Evolutionary conservation across 2,329 filamentous ascomycete species (phyloP).

Genomic region (Colletotrichum salicis): DNA sequence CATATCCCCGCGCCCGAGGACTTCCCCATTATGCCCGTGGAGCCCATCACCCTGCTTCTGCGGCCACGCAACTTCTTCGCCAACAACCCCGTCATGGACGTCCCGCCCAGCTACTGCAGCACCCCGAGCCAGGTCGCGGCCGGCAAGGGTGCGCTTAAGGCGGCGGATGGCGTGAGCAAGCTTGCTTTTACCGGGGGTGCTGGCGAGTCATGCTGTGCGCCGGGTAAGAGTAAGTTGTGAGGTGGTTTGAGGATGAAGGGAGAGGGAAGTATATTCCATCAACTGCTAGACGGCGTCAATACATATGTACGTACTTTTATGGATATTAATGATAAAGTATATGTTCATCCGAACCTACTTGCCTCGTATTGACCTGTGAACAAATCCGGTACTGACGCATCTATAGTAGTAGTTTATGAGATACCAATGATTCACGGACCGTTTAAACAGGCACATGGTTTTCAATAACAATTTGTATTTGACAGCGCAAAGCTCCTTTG

Average conservation of each 20-base stretch:
- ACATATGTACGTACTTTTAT: too few species aligned
- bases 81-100: conserved; percentile 82
- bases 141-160: conserved; percentile 55
- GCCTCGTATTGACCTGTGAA: too few species aligned
- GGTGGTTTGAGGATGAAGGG: not conserved
- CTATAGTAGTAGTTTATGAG: too few species aligned
- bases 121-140: conserved; percentile 75
- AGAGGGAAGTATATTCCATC: too few species aligned
- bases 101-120: conserved; percentile 78
- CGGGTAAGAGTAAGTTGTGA: conserved; percentile 31
- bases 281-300: too few species aligned
- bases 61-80: conserved; percentile 85
- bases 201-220: conserved; percentile 18
- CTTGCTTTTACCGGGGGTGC: conserved; percentile 41
- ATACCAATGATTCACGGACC: too few species aligned
- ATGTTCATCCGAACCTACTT: too few species aligned
- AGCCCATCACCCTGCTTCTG: conserved; percentile 84
- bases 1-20: conserved; percentile 92
- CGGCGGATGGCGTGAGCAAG: conserved; percentile 59
- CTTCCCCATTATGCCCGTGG: conserved; percentile 90
- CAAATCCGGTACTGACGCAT: too few species aligned
- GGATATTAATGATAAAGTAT: too few species aligned
- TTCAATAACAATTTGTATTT: too few species aligned
- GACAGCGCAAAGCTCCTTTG: too few species aligned
- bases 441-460: too few species aligned